Percentiles rank a stretch among this genome's conserved stretches.
Conservation (phyloP, 306 rosid genomes). For the Argentina anserina region DNA sequence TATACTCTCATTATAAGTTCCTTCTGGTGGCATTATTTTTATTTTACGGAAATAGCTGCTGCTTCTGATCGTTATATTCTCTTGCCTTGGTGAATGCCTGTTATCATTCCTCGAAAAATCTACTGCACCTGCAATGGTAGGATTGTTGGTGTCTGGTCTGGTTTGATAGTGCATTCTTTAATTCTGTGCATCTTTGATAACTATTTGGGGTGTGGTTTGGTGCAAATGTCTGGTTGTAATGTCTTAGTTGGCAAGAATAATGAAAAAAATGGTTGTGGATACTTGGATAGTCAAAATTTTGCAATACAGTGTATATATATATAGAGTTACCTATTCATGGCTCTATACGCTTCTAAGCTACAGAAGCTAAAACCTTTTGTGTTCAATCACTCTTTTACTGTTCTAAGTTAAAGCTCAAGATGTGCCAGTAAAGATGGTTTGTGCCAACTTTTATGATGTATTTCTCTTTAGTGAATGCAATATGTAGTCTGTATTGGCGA, state of each 20-base stretch:
- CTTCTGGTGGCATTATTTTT: conserved; percentile 20
- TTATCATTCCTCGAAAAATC: background rate
- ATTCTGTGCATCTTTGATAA: conserved; percentile 18
- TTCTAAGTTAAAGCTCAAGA: conserved; percentile 31
- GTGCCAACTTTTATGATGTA: conserved; percentile 10
- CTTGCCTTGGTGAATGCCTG: background rate
- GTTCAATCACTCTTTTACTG: conserved; percentile 1
- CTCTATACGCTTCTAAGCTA: conserved; percentile 13
- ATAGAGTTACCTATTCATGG: conserved; percentile 17
- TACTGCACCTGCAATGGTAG: conserved; percentile 10
- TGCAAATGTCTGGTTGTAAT: conserved; percentile 22
- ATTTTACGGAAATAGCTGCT: conserved; percentile 9
- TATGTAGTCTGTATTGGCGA: background rate
- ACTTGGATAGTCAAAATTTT: conserved; percentile 26
- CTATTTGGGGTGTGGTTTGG: conserved; percentile 22
- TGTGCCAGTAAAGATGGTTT: conserved; percentile 6
- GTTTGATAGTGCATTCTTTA: conserved; percentile 31
- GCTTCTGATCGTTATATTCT: conserved; percentile 11
- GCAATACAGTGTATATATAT: conserved; percentile 28
- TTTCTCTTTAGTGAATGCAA: background rate
- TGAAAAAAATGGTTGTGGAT: conserved; percentile 13
- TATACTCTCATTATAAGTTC: conserved; percentile 53
- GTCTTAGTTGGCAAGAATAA: conserved; percentile 14
- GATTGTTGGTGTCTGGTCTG: conserved; percentile 30
- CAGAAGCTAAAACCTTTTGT: conserved; percentile 15